These are phyloP conservation scores for Daldinia bambusicola DNA, from an alignment of 495 filamentous ascomycete species.

Conservation along the genomic window DNA sequence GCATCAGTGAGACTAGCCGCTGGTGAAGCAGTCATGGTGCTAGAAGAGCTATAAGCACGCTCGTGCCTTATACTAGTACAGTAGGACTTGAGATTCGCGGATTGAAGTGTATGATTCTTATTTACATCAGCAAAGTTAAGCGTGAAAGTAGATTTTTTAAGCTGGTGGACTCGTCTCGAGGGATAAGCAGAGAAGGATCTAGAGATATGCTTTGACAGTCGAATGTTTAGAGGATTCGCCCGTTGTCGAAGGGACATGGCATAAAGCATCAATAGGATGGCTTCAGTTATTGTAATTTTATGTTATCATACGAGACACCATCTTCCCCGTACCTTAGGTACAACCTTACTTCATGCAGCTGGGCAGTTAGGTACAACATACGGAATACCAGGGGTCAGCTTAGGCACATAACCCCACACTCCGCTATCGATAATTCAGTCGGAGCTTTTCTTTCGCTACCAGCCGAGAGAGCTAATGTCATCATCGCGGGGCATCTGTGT, in stretches of 20 bases:
- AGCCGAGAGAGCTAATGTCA: slow-evolving; percentile 28
- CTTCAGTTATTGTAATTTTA: too few species aligned
- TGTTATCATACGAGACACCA: slow-evolving; percentile 9
- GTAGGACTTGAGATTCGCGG: not conserved
- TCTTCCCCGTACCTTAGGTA: not conserved
- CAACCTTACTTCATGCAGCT: too few species aligned
- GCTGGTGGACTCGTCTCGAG: not conserved
- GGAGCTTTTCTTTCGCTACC: slow-evolving; percentile 8
- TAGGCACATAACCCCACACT: slow-evolving; percentile 8
- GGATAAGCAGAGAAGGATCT: not conserved
- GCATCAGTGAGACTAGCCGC: slow-evolving; percentile 70
- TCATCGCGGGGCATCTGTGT: slow-evolving; percentile 39
- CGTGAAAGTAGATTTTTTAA: not conserved
- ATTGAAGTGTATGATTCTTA: not conserved
- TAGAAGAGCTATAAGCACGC: slow-evolving; percentile 23
- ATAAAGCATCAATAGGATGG: not conserved
- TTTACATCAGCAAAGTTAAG: not conserved
- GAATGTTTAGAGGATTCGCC: slow-evolving; percentile 2
- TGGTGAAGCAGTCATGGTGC: slow-evolving; percentile 51
- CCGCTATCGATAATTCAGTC: slow-evolving; percentile 31
- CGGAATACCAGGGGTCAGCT: not conserved
- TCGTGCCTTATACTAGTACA: slow-evolving; percentile 6
- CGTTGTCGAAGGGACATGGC: slow-evolving; percentile 26
- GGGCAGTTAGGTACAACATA: too few species aligned
- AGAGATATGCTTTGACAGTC: slow-evolving; percentile 6